A percentile compares a stretch with the other conserved stretches of the same genome.
These are phyloP conservation scores for Trypanosoma cruzi DNA, from an alignment of 208 protist species.

Conservation along the genomic window DNA sequence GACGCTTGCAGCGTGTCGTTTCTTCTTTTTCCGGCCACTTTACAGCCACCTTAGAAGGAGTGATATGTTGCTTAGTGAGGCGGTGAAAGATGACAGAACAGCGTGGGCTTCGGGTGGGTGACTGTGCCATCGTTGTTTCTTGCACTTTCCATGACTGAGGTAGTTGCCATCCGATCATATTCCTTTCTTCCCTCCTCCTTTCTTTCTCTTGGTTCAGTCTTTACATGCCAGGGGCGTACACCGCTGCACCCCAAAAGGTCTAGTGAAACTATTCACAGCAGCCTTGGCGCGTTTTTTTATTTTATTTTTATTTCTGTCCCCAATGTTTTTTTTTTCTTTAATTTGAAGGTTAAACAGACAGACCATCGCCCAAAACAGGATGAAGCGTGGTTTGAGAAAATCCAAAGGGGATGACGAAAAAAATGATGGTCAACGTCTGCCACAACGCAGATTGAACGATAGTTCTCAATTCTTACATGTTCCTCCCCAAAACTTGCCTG, in stretches of 20 bases:
- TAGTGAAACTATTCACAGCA: background rate
- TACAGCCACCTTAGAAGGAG: slow-evolving; percentile 29
- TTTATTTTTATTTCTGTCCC: background rate
- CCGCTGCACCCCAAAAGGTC: too few relatives aligned
- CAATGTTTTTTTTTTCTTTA: background rate
- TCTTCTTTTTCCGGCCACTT: slow-evolving; percentile 24
- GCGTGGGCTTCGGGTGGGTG: background rate
- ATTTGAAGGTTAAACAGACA: background rate
- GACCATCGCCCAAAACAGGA: background rate
- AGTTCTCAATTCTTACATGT: too few relatives aligned
- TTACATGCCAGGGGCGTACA: background rate
- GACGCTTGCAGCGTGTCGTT: background rate
- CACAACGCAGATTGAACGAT: too few relatives aligned
- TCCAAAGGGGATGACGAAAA: background rate
- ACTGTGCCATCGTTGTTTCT: background rate
- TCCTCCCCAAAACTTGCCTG: too few relatives aligned
- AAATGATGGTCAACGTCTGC: too few relatives aligned
- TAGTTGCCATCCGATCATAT: background rate
- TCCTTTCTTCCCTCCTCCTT: background rate
- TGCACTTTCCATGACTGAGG: slow-evolving; percentile 10
- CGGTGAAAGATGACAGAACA: slow-evolving; percentile 18
- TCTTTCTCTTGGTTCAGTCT: background rate
- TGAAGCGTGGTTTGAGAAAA: background rate
- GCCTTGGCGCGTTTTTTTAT: background rate
- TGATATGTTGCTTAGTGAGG: background rate